These are phyloP conservation scores for Mycena capillaripes DNA, from an alignment of 768 basidiomycete species.

Conservation along the genomic window DNA sequence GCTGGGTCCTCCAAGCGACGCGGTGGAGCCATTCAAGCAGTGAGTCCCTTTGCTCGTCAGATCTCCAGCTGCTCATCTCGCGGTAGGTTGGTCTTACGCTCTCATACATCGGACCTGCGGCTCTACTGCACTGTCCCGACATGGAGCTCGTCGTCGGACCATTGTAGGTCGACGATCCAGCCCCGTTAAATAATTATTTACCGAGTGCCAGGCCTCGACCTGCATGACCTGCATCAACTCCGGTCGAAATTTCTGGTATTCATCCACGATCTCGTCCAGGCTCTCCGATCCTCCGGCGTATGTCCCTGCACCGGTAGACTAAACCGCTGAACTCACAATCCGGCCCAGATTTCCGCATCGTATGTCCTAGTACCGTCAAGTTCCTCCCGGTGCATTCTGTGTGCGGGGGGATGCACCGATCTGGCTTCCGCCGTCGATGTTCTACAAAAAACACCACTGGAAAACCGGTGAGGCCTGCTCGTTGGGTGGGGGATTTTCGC, in stretches of 20 bases:
- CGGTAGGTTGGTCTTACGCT: conserved; percentile 61
- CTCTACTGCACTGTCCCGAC: conserved; percentile 79
- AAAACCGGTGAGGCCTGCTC: conserved; percentile 50
- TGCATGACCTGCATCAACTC: conserved; percentile 78
- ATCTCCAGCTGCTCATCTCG: background rate
- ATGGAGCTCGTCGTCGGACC: conserved; percentile 70
- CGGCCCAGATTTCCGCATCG: conserved; percentile 67
- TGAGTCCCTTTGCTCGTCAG: conserved; percentile 46
- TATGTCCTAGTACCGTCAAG: conserved; percentile 75
- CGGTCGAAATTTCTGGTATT: conserved; percentile 73
- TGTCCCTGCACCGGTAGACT: conserved; percentile 37
- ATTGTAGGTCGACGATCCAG: conserved; percentile 58
- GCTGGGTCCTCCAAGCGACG: conserved; percentile 67
- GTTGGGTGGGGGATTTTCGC: background rate
- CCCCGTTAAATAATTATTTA: background rate
- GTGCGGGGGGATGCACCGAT: conserved; percentile 50
- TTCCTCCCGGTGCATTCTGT: conserved; percentile 71
- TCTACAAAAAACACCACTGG: conserved; percentile 59
- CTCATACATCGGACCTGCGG: conserved; percentile 63
- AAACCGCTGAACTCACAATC: conserved; percentile 21
- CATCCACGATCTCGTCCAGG: conserved; percentile 73
- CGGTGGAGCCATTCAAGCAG: conserved; percentile 75
- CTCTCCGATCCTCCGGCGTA: conserved; percentile 74
- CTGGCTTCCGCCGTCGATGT: conserved; percentile 60
- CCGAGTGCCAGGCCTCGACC: conserved; percentile 65